Base-by-base conservation (phyloP, 2,329 filamentous ascomycete genomes). In the Colletotrichum chrysophilum region DNA sequence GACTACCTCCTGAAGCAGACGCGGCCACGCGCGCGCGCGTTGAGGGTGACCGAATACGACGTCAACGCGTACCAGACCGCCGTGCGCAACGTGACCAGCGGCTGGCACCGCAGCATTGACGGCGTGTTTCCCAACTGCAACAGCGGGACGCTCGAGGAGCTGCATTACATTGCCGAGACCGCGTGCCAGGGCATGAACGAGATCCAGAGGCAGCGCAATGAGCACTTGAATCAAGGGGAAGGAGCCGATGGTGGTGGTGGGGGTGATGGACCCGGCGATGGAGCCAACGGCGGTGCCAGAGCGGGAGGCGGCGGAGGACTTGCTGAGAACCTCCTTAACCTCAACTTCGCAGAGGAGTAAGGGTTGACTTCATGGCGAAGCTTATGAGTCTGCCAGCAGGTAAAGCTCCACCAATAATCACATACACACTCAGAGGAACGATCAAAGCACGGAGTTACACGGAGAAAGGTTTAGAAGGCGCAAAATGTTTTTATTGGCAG, bases 101-200 rank as follows among this genome's bases (percentile, higher is more conserved):
- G 82, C 68, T 87, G 86, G 85, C 84, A 85, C 77, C 82, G 82
- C 70, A 85, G 85, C 70, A 85, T 88, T 71, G 87, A 88, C 76
- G 86, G 85, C 38, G 78, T 85, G 7, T 89, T 88, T 73, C 81
- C 83, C 30, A 88, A 88, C 78, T 84, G 83, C 78, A 88, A 87
- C 74, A 81, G 82, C 21, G 85, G 82, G 30, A 87, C 86, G 9
- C 83, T 88, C n/a, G 82, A 85, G 38, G 84, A 86, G 75, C 80
- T 88, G 73, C 85, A 87, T 69, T 82, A 83, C 64, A 87, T 88
- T 73, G 86, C 86, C 14, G 84, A 88, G 75, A 86, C 82, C 69
- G 85, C 86, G 5, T 86, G 84, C 74, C 82, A 84, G 68, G 87
- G 86, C 32, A 86, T 88, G 85, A 85, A 83, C 43, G 83, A 86